Evolutionary conservation across 768 basidiomycete genomes (phyloP).

Genomic region (Trametes gibbosa): DNA sequence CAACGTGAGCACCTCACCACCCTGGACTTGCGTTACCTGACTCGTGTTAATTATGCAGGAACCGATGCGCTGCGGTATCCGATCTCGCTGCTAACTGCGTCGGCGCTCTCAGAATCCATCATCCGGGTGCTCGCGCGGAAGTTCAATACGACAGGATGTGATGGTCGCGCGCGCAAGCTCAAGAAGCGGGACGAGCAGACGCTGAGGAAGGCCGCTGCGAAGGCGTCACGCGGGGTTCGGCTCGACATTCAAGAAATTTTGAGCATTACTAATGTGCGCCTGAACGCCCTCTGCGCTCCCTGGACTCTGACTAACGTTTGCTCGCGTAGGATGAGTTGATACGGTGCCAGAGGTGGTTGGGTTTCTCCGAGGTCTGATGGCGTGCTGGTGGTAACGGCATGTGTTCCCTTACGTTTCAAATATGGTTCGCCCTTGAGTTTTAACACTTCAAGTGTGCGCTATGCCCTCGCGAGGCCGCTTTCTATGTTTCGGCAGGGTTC

Average conservation of each 20-base stretch:
- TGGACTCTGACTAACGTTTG: not conserved
- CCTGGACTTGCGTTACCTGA: not conserved
- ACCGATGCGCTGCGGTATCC: conserved; percentile 52
- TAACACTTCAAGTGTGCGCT: no score
- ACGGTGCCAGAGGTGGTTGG: conserved; percentile 8
- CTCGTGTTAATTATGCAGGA: conserved; percentile 33
- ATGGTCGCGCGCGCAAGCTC: conserved; percentile 7
- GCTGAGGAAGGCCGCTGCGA: conserved; percentile 16
- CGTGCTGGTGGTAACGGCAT: not conserved
- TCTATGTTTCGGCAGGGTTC: no score
- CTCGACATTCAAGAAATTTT: conserved; percentile 24
- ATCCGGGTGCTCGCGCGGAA: conserved; percentile 36
- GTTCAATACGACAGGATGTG: conserved; percentile 21
- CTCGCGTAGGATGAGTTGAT: not conserved
- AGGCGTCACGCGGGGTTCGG: conserved; percentile 7
- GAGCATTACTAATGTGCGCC: conserved; percentile 16
- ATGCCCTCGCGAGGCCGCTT: no score
- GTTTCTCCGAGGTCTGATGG: not conserved
- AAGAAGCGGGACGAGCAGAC: conserved; percentile 7
- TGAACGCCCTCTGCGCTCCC: not conserved
- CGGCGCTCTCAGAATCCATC: conserved; percentile 48
- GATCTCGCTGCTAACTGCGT: conserved; percentile 51
- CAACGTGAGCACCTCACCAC: conserved; percentile 33
- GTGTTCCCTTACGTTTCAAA: not conserved
- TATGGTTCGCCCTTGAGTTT: no score